Evolutionary conservation across 2,329 filamentous ascomycete genomes (phyloP).

Genomic region (Beauveria pseudobassiana): DNA sequence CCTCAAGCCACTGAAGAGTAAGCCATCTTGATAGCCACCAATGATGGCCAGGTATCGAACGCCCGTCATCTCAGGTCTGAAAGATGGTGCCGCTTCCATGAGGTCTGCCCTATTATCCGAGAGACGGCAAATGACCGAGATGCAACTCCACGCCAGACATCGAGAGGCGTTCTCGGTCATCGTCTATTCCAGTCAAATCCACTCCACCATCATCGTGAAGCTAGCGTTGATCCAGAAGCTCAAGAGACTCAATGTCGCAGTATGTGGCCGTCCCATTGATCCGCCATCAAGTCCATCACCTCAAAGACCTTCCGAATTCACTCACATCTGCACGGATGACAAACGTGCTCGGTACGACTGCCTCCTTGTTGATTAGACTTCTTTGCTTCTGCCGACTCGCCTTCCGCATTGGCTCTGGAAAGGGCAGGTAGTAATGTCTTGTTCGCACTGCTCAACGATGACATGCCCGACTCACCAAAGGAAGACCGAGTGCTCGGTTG

Average conservation of each 20-base stretch:
- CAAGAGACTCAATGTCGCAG: neutral
- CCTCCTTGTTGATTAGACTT: neutral
- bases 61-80: neutral
- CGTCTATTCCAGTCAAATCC: neutral
- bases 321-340: neutral
- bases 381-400: neutral
- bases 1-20: neutral
- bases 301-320: slow-evolving; percentile 4
- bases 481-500: neutral
- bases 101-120: neutral
- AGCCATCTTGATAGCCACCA: neutral
- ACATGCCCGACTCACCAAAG: neutral
- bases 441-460: neutral
- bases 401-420: neutral
- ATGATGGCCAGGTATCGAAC: neutral
- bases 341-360: neutral
- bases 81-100: neutral
- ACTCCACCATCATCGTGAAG: neutral
- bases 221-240: slow-evolving; percentile 8
- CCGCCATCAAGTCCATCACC: neutral
- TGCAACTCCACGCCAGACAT: neutral
- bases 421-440: slow-evolving; percentile 1
- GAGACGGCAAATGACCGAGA: neutral
- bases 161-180: neutral
- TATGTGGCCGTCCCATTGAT: neutral